These are phyloP conservation scores for Neurospora sp. DNA, from an alignment of 2,329 filamentous ascomycete species.

Conservation along the genomic window DNA sequence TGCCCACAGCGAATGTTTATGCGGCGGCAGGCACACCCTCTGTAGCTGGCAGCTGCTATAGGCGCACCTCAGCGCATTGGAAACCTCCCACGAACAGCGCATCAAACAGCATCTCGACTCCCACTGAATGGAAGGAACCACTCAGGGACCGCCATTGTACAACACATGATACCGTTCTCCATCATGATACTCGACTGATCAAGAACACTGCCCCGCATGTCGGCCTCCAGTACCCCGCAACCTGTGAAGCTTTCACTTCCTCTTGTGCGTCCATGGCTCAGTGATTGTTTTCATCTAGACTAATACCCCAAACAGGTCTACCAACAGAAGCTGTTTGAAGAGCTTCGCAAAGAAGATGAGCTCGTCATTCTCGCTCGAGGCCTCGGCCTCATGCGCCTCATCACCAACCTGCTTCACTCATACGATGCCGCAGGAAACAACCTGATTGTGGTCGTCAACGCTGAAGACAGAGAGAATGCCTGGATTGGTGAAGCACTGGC, in stretches of 20 bases:
- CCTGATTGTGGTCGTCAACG: conserved; percentile 78
- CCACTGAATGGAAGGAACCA: neutral
- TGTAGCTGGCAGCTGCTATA: neutral
- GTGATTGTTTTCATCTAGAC: neutral
- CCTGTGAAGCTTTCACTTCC: conserved; percentile 77
- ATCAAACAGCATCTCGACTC: neutral
- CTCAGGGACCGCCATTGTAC: neutral
- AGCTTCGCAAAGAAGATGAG: conserved; percentile 83
- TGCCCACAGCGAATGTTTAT: neutral
- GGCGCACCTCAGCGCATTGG: neutral
- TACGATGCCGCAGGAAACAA: conserved; percentile 96
- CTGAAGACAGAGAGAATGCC: conserved; percentile 85
- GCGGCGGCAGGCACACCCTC: neutral
- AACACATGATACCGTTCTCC: neutral
- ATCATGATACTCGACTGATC: neutral
- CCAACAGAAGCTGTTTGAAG: conserved; percentile 90
- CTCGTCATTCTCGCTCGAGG: conserved; percentile 86
- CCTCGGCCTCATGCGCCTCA: conserved; percentile 79
- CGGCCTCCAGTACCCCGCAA: conserved; percentile 36
- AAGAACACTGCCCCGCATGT: conserved; percentile 33
- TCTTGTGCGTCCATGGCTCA: conserved; percentile 37
- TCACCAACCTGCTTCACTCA: conserved; percentile 93
- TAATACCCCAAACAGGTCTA: conserved; percentile 50
- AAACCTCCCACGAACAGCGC: neutral
- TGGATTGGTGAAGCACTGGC: conserved; percentile 96